Percentiles rank a stretch among this genome's conserved stretches.
Conservation (phyloP, 2,329 filamentous ascomycete genomes). For the Pseudogymnoascus sp. region DNA sequence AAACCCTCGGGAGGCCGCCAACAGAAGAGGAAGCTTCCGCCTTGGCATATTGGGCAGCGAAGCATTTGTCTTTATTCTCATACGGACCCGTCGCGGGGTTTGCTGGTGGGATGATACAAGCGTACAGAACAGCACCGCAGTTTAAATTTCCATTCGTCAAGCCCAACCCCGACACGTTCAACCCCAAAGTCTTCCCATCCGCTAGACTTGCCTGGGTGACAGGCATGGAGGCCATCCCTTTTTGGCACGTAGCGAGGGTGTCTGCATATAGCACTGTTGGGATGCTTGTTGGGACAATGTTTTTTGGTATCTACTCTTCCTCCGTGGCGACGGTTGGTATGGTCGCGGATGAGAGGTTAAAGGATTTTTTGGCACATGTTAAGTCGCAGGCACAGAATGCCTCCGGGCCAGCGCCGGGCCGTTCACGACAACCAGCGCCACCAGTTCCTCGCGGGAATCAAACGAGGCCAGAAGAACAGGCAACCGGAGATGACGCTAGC, state of each 20-base stretch:
- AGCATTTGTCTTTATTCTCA: slow-evolving; percentile 22
- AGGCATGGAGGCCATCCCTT: slow-evolving; percentile 14
- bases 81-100: slow-evolving; percentile 21
- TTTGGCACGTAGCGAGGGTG: slow-evolving; percentile 21
- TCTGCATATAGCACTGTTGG: slow-evolving; percentile 21
- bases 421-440: slow-evolving; percentile 9
- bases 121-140: slow-evolving; percentile 16
- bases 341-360: slow-evolving; percentile 23
- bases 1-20: slow-evolving; percentile 17
- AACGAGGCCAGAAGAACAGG: not conserved
- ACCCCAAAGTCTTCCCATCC: slow-evolving; percentile 17
- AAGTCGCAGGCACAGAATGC: slow-evolving; percentile 4
- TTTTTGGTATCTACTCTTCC: slow-evolving; percentile 22
- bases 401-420: slow-evolving; percentile 5
- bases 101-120: slow-evolving; percentile 20
- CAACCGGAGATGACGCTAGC: slow-evolving; percentile 22
- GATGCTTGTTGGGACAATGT: slow-evolving; percentile 14
- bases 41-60: slow-evolving; percentile 23
- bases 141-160: slow-evolving; percentile 26
- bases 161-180: slow-evolving; percentile 23
- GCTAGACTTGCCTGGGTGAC: slow-evolving; percentile 11
- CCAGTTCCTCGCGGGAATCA: not conserved
- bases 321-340: slow-evolving; percentile 22
- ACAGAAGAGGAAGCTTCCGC: slow-evolving; percentile 25
- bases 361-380: slow-evolving; percentile 15